phyloP scores from a whole-genome alignment of 768 basidiomycete species.

The Mycena metata region DNA sequence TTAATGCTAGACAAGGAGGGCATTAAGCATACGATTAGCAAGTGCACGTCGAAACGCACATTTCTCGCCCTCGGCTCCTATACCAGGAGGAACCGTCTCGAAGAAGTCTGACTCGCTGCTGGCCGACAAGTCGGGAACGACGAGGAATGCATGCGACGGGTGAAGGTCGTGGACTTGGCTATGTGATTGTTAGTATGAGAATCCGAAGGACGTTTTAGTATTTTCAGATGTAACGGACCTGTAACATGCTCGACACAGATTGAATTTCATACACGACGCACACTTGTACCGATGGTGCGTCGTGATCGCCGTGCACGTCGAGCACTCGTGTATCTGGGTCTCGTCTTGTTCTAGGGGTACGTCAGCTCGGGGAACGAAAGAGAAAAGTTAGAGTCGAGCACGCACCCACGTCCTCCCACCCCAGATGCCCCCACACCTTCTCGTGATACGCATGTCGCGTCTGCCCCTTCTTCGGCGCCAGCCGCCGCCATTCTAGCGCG shows the following conservation, averaged over 20 bases:
- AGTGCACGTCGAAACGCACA: constrained; percentile 57
- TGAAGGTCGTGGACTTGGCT: constrained; percentile 95
- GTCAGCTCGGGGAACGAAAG: constrained; percentile 13
- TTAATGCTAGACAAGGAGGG: constrained; percentile 63
- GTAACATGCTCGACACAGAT: constrained; percentile 87
- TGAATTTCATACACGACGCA: constrained; percentile 82
- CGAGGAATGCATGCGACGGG: constrained; percentile 88
- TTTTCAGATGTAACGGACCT: constrained; percentile 59
- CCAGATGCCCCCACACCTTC: constrained; percentile 84
- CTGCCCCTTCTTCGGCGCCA: constrained; percentile 82
- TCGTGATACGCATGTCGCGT: constrained; percentile 89
- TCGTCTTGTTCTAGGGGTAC: constrained; percentile 74
- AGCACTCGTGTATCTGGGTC: constrained; percentile 72
- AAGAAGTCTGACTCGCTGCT: constrained; percentile 56
- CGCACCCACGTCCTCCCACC: constrained; percentile 93
- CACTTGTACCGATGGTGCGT: constrained; percentile 85
- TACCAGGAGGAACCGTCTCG: constrained; percentile 50
- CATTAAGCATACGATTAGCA: constrained; percentile 19
- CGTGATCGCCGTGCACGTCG: constrained; percentile 80
- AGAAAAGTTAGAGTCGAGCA: constrained; percentile 34
- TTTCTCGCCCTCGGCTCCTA: constrained; percentile 63
- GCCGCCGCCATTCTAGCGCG: constrained; percentile 72
- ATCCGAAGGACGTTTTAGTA: not conserved
- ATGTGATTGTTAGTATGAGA: constrained; percentile 24
- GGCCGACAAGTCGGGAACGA: constrained; percentile 74